phyloP scores from a whole-genome alignment of 1,284 basidiomycete species.

The Bjerkandera adusta region DNA sequence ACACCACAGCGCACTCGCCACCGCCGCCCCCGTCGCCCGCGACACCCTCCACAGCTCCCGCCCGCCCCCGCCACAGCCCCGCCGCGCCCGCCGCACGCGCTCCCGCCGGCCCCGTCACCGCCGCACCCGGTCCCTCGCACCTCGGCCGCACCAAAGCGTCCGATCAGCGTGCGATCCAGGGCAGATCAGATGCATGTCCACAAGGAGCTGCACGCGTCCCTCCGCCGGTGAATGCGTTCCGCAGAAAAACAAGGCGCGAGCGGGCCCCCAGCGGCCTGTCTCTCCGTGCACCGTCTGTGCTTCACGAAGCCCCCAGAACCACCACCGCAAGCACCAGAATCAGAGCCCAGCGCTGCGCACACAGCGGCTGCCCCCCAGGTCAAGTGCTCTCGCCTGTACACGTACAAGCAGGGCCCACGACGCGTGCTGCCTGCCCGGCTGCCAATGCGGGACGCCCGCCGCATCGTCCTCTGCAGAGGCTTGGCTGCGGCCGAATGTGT shows the following conservation, averaged over 20 bases:
- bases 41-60: not conserved
- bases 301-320: too few species aligned
- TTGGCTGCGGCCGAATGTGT: slow-evolving; percentile 14
- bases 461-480: slow-evolving; percentile 10
- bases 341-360: not conserved
- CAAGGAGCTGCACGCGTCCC: slow-evolving; percentile 10
- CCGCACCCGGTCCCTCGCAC: too few species aligned
- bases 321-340: not conserved
- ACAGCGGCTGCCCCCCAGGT: slow-evolving; percentile 1
- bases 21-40: not conserved
- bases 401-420: slow-evolving; percentile 7
- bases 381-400: slow-evolving; percentile 1
- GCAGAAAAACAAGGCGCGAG: too few species aligned
- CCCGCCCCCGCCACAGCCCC: not conserved
- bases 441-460: slow-evolving; percentile 15
- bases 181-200: slow-evolving; percentile 16
- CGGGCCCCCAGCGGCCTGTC: too few species aligned
- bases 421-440: slow-evolving; percentile 8
- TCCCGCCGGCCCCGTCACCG: slow-evolving; percentile 8
- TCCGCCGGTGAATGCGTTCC: slow-evolving; percentile 13
- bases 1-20: slow-evolving; percentile 1
- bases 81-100: not conserved
- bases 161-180: slow-evolving; percentile 16
- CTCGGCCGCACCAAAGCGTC: slow-evolving; percentile 12
- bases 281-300: too few species aligned